A percentile compares a stretch with the other conserved stretches of the same genome.
These are phyloP conservation scores for Tolypocladium amazonense DNA, from an alignment of 2,329 filamentous ascomycete species.

Conservation along the genomic window DNA sequence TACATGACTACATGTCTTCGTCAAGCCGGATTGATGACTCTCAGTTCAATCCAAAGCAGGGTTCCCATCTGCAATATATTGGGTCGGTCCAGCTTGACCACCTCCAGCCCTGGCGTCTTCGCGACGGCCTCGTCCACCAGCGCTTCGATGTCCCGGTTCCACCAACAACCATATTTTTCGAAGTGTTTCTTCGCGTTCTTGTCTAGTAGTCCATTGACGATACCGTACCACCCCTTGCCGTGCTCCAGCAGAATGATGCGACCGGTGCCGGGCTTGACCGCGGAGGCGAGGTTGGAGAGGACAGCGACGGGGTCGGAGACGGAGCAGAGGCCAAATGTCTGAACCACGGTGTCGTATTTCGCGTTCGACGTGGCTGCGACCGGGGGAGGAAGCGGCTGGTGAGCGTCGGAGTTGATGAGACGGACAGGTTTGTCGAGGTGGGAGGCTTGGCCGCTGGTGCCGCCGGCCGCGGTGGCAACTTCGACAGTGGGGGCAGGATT, in stretches of 20 bases:
- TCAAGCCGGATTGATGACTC: slow-evolving; percentile 18
- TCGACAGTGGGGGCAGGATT: slow-evolving; percentile 19
- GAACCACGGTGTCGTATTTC: slow-evolving; percentile 52
- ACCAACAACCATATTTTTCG: slow-evolving; percentile 54
- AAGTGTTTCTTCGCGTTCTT: slow-evolving; percentile 44
- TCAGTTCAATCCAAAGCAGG: slow-evolving; percentile 47
- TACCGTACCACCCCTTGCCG: slow-evolving; percentile 43
- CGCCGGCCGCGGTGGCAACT: slow-evolving; percentile 21
- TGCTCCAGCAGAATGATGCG: slow-evolving; percentile 53
- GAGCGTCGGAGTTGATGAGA: slow-evolving; percentile 38
- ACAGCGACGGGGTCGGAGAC: slow-evolving; percentile 45
- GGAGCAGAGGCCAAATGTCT: slow-evolving; percentile 56
- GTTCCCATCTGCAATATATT: slow-evolving; percentile 45
- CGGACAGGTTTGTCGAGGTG: slow-evolving; percentile 32
- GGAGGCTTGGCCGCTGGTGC: slow-evolving; percentile 23
- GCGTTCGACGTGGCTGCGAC: slow-evolving; percentile 22
- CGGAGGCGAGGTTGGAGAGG: slow-evolving; percentile 40
- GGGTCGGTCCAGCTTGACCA: slow-evolving; percentile 43
- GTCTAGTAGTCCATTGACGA: slow-evolving; percentile 47
- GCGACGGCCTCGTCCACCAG: slow-evolving; percentile 39
- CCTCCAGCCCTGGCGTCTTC: slow-evolving; percentile 41
- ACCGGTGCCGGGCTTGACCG: slow-evolving; percentile 42
- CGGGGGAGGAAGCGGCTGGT: slow-evolving; percentile 28
- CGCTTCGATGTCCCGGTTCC: slow-evolving; percentile 52
- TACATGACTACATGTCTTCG: not conserved